Base-by-base conservation (phyloP, 768 basidiomycete species). In the Collybia nuda region DNA sequence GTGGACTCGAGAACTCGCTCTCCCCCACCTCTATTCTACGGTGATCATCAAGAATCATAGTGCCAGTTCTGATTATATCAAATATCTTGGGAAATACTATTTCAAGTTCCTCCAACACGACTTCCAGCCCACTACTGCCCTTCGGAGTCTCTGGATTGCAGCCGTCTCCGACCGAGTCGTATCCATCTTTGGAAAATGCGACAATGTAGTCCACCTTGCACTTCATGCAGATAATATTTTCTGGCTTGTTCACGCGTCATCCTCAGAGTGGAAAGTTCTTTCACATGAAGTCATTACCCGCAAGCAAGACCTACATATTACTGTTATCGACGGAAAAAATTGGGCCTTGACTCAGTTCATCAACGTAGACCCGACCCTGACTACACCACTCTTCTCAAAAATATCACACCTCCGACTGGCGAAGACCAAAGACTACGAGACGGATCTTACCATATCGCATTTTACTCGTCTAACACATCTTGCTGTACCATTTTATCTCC, bases 1-100 rank as follows among this genome's bases (percentile, higher is more conserved):
- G 0, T 67, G 63, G 64, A 55, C 59, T 5, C 56, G 62, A 14
- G 19, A 22, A 9, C 44, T 67, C 6, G 62, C 61, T 1, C 48
- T 67, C 18, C 63, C 61, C 14, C 54, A 65, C 46, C 56, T 65
- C 6, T 65, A 59, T 47, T 49, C 51, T 4, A 58, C 56, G 5
- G 47, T 61, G 2, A 38, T 61, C 26, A 42, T 63, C 8, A 50
- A 54, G 29, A 59, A 54, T 39, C 41, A 6, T 24, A 32, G 21
- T 40, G 37, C 2, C 44, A 37, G 7, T 21, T 21, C 28, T n/a
- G 28, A 1, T 55, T 56, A 22, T 39, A 39, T 39, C 22, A n/a
- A 36, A 23, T 14, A 39, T 36, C 5, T 35, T 56, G 17, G 36
- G 40, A 29, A n/a, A 28, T 18, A 28, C 2, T 40, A 38, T 2